These are phyloP conservation scores for Plasmodium chabaudi DNA, from an alignment of 169 alveolate species.

Conservation along the genomic window DNA sequence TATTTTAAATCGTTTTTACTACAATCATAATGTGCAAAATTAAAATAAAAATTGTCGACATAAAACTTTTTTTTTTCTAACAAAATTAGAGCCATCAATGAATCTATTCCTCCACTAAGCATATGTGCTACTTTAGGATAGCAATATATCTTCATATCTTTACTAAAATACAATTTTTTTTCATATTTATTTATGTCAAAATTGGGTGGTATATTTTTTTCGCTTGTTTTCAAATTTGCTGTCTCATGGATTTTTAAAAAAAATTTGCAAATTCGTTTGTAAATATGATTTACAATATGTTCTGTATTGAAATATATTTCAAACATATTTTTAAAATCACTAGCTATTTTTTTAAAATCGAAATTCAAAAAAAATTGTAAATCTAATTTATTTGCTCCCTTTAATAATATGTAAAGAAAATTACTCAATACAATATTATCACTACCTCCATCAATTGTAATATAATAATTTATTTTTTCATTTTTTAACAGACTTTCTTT, in stretches of 20 bases:
- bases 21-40: constrained; percentile 36
- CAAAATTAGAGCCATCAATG: constrained; percentile 49
- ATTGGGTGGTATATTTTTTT: background rate
- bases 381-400: constrained; percentile 10
- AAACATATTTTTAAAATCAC: constrained; percentile 4
- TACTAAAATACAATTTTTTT: background rate
- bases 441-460: constrained; percentile 58
- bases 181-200: background rate
- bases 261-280: background rate
- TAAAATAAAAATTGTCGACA: constrained; percentile 33
- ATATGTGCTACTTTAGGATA: constrained; percentile 69
- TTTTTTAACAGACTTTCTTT: background rate
- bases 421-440: constrained; percentile 31
- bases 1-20: constrained; percentile 50
- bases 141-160: constrained; percentile 18
- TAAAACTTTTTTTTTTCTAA: constrained; percentile 51
- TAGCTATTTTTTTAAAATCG: constrained; percentile 9
- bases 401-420: constrained; percentile 24
- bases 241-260: background rate
- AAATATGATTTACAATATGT: constrained; percentile 15
- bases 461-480: constrained; percentile 13
- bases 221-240: background rate
- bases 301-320: constrained; percentile 32
- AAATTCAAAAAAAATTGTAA: constrained; percentile 12
- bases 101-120: constrained; percentile 72